Conservation (phyloP, 805 yeast species). For the Sugiyamaella lignohabitans region DNA sequence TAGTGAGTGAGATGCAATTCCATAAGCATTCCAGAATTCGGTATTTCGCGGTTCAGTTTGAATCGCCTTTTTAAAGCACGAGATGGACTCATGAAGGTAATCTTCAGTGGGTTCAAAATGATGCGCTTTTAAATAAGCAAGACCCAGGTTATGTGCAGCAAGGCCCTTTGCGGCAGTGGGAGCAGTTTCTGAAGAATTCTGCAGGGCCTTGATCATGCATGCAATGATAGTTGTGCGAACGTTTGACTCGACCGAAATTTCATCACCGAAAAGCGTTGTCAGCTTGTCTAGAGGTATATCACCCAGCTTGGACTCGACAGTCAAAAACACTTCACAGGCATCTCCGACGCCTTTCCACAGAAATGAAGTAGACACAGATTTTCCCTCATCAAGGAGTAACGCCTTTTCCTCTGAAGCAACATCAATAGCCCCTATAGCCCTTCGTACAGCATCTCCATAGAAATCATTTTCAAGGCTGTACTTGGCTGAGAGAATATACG, state of each 20-base stretch:
- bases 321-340: constrained; percentile 46
- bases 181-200: constrained; percentile 2
- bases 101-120: constrained; percentile 10
- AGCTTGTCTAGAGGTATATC: constrained; percentile 43
- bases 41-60: constrained; percentile 63
- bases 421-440: constrained; percentile 43
- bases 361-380: constrained; percentile 36
- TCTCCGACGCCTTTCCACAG: constrained; percentile 65
- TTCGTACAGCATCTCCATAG: constrained; percentile 54
- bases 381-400: constrained; percentile 29
- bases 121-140: constrained; percentile 49
- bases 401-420: constrained; percentile 35
- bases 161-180: constrained; percentile 32
- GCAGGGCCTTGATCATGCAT: constrained; percentile 3
- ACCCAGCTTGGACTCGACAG: constrained; percentile 47
- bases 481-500: constrained; percentile 49
- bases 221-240: neutral
- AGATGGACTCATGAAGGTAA: constrained; percentile 48
- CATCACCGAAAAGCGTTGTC: constrained; percentile 22
- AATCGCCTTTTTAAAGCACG: constrained; percentile 58
- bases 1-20: constrained; percentile 58
- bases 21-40: constrained; percentile 76
- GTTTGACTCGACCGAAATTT: neutral
- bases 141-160: constrained; percentile 63
- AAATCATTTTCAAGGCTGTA: constrained; percentile 53